Conservation (phyloP, 2,329 filamentous ascomycete species). For the Aureobasidium melanogenum region DNA sequence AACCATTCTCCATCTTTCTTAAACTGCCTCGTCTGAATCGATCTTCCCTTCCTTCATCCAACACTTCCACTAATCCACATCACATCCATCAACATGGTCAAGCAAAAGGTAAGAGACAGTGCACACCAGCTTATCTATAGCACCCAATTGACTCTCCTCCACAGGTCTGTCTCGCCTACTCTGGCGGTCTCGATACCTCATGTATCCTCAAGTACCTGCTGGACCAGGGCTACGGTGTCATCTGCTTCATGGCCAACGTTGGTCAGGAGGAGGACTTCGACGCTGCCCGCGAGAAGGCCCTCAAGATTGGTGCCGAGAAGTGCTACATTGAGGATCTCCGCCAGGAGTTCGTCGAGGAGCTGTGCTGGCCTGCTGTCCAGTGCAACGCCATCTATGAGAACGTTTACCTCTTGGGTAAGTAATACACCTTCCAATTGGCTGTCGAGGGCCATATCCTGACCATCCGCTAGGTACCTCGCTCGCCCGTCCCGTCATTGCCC, state of each 20-base stretch:
- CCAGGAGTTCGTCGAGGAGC: constrained; percentile 65
- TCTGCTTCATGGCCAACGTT: constrained; percentile 63
- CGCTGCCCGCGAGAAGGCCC: constrained; percentile 63
- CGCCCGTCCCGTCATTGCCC: constrained; percentile 61
- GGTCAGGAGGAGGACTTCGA: constrained; percentile 57
- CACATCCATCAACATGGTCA: constrained; percentile 13
- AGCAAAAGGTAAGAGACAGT: constrained; percentile 13
- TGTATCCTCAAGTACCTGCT: constrained; percentile 42
- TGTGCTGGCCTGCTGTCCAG: constrained; percentile 72
- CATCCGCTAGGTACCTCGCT: constrained; percentile 32
- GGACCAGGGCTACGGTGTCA: constrained; percentile 52
- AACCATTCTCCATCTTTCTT: not conserved
- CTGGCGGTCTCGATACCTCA: constrained; percentile 51
- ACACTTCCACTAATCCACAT: not conserved
- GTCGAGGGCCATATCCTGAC: constrained; percentile 10
- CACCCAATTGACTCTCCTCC: not conserved
- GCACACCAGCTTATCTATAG: not conserved
- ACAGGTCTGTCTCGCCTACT: constrained; percentile 41
- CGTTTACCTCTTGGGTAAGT: constrained; percentile 46
- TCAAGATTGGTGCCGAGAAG: constrained; percentile 59
- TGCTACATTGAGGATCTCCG: constrained; percentile 57
- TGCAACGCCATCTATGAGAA: constrained; percentile 40
- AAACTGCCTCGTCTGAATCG: not conserved
- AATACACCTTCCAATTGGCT: constrained; percentile 11
- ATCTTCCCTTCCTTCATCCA: not conserved